Evolutionary conservation across 176 grass and related monocot species (phyloP), one percentile per base, ranked within the genome.

Genomic region (Rhynchospora pubera): DNA sequence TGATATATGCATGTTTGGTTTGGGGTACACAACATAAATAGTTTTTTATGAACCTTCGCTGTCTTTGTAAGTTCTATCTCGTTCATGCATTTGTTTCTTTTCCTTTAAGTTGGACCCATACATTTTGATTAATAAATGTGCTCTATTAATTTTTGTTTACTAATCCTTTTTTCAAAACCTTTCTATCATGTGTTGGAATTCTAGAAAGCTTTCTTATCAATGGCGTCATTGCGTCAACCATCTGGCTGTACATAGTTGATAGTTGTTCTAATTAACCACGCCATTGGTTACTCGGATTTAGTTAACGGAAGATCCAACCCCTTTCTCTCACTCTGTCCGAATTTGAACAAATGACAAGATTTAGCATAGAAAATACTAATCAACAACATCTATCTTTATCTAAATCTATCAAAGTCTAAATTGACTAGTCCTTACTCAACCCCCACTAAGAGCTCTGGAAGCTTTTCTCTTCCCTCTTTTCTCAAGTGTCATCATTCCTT

Each of bases 381-480:
- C 57, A 81, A 81, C 58, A 16, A 48, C 44, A 65, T 30, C 50
- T 81, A 81, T 81, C 11, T 26, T 7, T 34, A 16, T 81, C 13
- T 15, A n/a, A 28, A 63, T 45, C 34, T 81, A 59, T 61, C 67
- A 76, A 84, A 84, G 51, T 67, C 48, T 50, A 84, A 73, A 71
- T 85, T 77, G 44, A 85, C 74, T 50, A 80, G 65, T 45, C 60
- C 47, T 85, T 68, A 85, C 84, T 85, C 73, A 69, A 85, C 84
- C 84, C 74, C 58, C 84, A 79, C 76, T 81, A 80, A 43, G 51
- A 57, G 3, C 52, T 78, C 58, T n/a, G 6, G 14, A 55, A 21
- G 70, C 7, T 8, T 24, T 45, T 66, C 24, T 21, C 11, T 55
- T 2, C 34, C 50, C 58, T 28, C 59, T 68, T 56, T 69, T 66